Conservation (phyloP, 768 basidiomycete species). For the Mycena galopus region DNA sequence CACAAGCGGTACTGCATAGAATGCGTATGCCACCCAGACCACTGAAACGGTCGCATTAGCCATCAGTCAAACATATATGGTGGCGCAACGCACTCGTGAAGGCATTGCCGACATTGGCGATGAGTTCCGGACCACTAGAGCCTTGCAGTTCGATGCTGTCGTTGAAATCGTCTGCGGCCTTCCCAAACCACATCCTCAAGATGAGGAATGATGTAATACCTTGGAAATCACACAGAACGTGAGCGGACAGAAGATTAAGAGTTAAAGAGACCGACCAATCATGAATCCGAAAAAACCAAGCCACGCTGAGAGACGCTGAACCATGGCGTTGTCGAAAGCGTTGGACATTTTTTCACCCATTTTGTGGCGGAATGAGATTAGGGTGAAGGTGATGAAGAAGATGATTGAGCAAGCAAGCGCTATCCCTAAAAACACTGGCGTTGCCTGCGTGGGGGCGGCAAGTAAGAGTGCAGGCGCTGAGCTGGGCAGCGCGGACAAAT, state of each 20-base stretch:
- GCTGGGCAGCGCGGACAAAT: slow-evolving; percentile 71
- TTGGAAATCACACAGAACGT: slow-evolving; percentile 40
- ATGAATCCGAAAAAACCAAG: slow-evolving; percentile 83
- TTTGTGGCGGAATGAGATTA: slow-evolving; percentile 75
- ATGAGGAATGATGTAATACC: slow-evolving; percentile 79
- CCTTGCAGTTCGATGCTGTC: slow-evolving; percentile 67
- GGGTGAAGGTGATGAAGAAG: slow-evolving; percentile 76
- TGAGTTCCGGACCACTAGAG: slow-evolving; percentile 65
- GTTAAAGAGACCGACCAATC: slow-evolving; percentile 61
- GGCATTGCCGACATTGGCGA: slow-evolving; percentile 75
- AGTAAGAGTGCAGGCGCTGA: slow-evolving; percentile 69
- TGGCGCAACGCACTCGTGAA: slow-evolving; percentile 73
- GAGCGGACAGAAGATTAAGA: slow-evolving; percentile 5
- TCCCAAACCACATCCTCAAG: slow-evolving; percentile 85
- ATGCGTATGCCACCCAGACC: slow-evolving; percentile 85
- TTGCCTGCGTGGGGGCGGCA: slow-evolving; percentile 70
- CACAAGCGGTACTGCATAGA: slow-evolving; percentile 77
- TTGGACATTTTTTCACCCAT: slow-evolving; percentile 66
- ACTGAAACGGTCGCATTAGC: slow-evolving; percentile 55
- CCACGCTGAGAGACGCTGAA: slow-evolving; percentile 77
- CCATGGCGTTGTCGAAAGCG: slow-evolving; percentile 65
- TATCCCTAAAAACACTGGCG: slow-evolving; percentile 74
- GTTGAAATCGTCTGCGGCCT: slow-evolving; percentile 85
- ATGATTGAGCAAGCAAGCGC: slow-evolving; percentile 67
- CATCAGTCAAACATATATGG: too few species aligned